phyloP scores from a whole-genome alignment of 1,139 yeast species.

The Diutina neorugosa region DNA sequence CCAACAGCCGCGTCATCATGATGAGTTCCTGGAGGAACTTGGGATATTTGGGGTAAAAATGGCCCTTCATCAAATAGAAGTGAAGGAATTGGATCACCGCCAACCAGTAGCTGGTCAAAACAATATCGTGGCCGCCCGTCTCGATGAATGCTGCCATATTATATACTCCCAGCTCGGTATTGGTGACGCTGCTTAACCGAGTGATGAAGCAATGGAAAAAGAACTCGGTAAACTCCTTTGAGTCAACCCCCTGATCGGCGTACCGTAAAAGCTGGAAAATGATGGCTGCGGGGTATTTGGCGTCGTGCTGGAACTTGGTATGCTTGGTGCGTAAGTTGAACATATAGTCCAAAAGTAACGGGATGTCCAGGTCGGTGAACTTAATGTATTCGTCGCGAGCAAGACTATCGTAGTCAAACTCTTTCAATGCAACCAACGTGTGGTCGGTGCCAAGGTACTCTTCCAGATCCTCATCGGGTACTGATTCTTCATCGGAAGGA shows the following conservation, averaged over 20 bases:
- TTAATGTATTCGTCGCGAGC: constrained; percentile 38
- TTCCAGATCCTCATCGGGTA: constrained; percentile 8
- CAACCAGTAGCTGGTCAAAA: constrained; percentile 61
- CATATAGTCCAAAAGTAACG: constrained; percentile 44
- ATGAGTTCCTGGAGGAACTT: constrained; percentile 47
- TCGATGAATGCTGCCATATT: constrained; percentile 24
- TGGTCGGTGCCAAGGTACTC: constrained; percentile 6
- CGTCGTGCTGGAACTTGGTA: constrained; percentile 32
- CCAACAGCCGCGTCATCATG: constrained; percentile 44
- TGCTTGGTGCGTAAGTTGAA: constrained; percentile 25
- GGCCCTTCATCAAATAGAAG: constrained; percentile 48
- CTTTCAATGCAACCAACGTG: constrained; percentile 7
- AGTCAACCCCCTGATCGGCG: constrained; percentile 43
- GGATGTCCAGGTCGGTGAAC: constrained; percentile 58
- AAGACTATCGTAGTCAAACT: constrained; percentile 36
- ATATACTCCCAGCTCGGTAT: constrained; percentile 48
- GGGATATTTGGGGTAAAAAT: constrained; percentile 43
- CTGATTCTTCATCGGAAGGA: not conserved
- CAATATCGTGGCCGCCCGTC: constrained; percentile 48
- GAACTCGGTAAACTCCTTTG: constrained; percentile 42
- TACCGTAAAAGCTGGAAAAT: constrained; percentile 57
- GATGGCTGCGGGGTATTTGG: constrained; percentile 58
- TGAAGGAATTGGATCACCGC: constrained; percentile 56
- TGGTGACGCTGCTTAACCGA: constrained; percentile 46
- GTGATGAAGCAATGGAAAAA: constrained; percentile 50